A percentile compares a stretch with the other conserved stretches of the same genome.
phyloP scores from a whole-genome alignment of 352 stramenopile species.

The Saprolegnia diclina region DNA sequence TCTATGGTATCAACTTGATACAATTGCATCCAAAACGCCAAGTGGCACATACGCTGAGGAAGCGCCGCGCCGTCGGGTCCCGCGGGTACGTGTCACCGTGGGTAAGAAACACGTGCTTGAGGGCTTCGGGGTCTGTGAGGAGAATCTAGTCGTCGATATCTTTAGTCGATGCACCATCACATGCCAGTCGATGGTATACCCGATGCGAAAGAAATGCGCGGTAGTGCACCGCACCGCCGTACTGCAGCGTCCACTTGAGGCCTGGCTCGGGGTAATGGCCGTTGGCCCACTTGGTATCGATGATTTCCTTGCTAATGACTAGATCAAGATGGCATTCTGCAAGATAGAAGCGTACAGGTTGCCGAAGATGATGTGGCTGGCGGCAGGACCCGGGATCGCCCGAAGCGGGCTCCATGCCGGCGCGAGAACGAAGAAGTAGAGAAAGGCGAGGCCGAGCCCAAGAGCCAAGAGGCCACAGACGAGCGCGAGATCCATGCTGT shows the following conservation, averaged over 20 bases:
- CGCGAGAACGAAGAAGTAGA: conserved; percentile 15
- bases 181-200: neutral
- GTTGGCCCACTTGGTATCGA: conserved; percentile 24
- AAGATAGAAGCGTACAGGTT: neutral
- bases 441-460: neutral
- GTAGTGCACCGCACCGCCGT: conserved; percentile 23
- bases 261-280: conserved; percentile 21
- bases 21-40: neutral
- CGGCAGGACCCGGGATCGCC: conserved; percentile 7
- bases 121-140: conserved; percentile 19
- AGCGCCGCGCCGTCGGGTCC: neutral
- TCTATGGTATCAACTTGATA: neutral
- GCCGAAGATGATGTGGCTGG: conserved; percentile 16
- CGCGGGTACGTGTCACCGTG: conserved; percentile 23
- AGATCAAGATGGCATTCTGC: neutral
- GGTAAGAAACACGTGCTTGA: conserved; percentile 25
- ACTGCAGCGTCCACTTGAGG: conserved; percentile 17
- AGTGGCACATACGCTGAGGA: conserved; percentile 13
- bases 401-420: conserved; percentile 13
- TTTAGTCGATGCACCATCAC: neutral
- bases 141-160: conserved; percentile 9
- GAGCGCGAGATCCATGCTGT: neutral
- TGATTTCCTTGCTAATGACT: conserved; percentile 15
- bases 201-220: conserved; percentile 5
- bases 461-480: neutral